Conservation (phyloP, 2,329 filamentous ascomycete genomes). For the Alternaria alternata region DNA sequence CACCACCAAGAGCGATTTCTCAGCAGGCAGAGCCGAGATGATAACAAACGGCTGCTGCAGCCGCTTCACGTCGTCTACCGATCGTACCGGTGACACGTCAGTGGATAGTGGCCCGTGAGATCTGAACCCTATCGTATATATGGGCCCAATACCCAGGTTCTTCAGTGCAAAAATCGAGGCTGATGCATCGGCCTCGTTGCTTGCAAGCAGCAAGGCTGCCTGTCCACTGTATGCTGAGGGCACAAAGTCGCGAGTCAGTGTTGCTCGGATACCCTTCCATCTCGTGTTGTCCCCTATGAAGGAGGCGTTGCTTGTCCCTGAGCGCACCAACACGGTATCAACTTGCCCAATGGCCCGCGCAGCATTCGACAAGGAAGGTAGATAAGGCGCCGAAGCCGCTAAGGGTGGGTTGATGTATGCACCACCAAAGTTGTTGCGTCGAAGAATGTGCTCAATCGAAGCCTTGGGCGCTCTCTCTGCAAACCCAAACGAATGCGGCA, state of each 20-base stretch:
- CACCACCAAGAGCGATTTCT: constrained; percentile 80
- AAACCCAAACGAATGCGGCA: constrained; percentile 81
- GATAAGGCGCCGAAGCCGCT: constrained; percentile 62
- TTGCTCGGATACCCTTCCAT: constrained; percentile 86
- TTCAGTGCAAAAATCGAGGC: constrained; percentile 81
- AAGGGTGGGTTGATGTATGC: constrained; percentile 81
- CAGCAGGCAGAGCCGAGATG: constrained; percentile 78
- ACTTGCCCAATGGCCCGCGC: constrained; percentile 80
- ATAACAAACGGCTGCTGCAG: constrained; percentile 83
- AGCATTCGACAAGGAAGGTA: constrained; percentile 75
- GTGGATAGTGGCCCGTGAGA: constrained; percentile 65
- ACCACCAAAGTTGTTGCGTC: constrained; percentile 79
- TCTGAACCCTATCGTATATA: constrained; percentile 85
- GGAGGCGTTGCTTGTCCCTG: constrained; percentile 48
- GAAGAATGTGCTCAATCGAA: constrained; percentile 74
- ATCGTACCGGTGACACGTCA: constrained; percentile 70
- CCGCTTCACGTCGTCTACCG: constrained; percentile 80
- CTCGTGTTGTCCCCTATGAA: constrained; percentile 83
- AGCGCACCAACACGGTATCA: constrained; percentile 77
- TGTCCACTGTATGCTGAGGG: constrained; percentile 81
- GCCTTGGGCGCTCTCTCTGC: constrained; percentile 74
- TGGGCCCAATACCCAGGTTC: constrained; percentile 76
- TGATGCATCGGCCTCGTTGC: constrained; percentile 76
- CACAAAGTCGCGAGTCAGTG: constrained; percentile 80
- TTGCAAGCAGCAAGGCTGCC: constrained; percentile 78